Base-by-base conservation (phyloP, 2,329 filamentous ascomycete genomes). In the Xylaria sp. region DNA sequence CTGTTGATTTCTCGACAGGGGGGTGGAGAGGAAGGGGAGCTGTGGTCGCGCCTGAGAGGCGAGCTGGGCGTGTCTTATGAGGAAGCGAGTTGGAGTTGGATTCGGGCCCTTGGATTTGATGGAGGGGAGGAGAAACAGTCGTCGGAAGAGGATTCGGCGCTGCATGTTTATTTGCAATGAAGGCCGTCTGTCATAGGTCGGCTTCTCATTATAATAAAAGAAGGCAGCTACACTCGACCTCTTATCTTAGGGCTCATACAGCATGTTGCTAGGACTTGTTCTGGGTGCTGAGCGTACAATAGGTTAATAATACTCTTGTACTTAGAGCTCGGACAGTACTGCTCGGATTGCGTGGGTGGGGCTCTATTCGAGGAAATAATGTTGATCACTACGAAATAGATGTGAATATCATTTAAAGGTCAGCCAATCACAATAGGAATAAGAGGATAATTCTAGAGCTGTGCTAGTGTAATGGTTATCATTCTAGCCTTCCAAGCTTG, bases 11-110 rank as follows among this genome's bases (percentile, higher is more conserved):
- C 80, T 65, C 23, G 82, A 63, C 47, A 80, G 70, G 47, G 82
- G 85, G 1, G 83, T 80, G 40, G 81, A 82, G 77, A 86, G 85
- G 77, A 85, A 90, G 63, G 83, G 86, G n/a, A 80, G 81, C 76
- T 81, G 85, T 63, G 79, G 87, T 66, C 81, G 82, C 69, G 66
- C 78, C 73, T 72, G 77, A 74, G 69, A 82, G 40, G 75, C 66
- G 12, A 78, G 79, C 29, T 85, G 81, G 8, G 87, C 82, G 70
- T 87, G 84, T 71, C 89, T 55, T 42, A 47, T 65, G 59, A 69
- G 64, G 25, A 68, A 13, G 12, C 71, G 67, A 3, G 66, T 16
- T 6, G 66, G 42, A 1, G 55, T 44, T n/a, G 35, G 5, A 5
- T n/a, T 23, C n/a, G 44, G 47, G 13, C 13, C 44, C 16, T 60